phyloP scores from a whole-genome alignment of 2,329 filamentous ascomycete genomes.

The Fusarium tuaranense region DNA sequence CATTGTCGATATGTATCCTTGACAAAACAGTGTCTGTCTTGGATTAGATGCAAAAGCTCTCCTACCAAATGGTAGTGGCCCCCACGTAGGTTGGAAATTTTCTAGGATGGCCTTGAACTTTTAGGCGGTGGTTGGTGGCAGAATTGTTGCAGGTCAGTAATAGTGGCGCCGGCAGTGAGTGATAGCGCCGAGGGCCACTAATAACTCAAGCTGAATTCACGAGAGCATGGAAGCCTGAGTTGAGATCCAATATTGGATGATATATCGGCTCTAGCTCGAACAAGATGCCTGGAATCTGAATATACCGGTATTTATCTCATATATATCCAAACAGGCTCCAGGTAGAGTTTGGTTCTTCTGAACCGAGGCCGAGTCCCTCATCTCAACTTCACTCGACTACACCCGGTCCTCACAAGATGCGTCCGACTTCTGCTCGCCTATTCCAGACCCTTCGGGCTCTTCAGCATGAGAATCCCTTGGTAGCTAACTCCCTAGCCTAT shows the following conservation, averaged over 20 bases:
- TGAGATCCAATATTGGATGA: constrained; percentile 5
- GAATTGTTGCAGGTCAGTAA: constrained; percentile 42
- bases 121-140: constrained; percentile 64
- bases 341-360: neutral
- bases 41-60: constrained; percentile 23
- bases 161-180: neutral
- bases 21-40: constrained; percentile 22
- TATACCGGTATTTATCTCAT: neutral
- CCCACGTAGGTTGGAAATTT: constrained; percentile 51
- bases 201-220: neutral
- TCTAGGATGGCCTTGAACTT: constrained; percentile 54
- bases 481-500: constrained; percentile 48
- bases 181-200: constrained; percentile 14
- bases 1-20: constrained; percentile 57
- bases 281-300: neutral
- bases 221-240: neutral
- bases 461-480: constrained; percentile 88
- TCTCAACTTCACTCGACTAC: neutral
- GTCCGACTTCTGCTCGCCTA: constrained; percentile 50
- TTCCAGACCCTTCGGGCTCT: constrained; percentile 49
- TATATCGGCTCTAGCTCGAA: neutral
- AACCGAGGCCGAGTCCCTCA: neutral
- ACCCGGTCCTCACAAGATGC: constrained; percentile 49
- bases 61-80: constrained; percentile 23
- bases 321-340: neutral